Conservation (phyloP, 495 filamentous ascomycete genomes). For the Jackrogersella minutella region DNA sequence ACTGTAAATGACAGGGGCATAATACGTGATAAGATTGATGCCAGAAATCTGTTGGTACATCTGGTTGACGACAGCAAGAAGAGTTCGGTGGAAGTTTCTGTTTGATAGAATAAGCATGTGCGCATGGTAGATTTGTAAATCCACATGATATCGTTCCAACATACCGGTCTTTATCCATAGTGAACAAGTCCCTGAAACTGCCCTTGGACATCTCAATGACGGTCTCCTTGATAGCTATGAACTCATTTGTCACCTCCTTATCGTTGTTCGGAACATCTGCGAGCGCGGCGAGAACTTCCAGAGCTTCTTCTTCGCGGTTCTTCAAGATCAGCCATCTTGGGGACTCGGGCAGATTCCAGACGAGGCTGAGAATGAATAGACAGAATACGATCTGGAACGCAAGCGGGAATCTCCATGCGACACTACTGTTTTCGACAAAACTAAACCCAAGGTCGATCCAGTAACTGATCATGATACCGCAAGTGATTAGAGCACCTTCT, state of each 20-base stretch:
- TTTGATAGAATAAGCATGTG: slow-evolving; percentile 11
- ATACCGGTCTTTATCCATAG: slow-evolving; percentile 68
- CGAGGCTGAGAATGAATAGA: slow-evolving; percentile 64
- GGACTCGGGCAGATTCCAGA: slow-evolving; percentile 74
- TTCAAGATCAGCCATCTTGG: slow-evolving; percentile 79
- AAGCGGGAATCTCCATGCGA: slow-evolving; percentile 79
- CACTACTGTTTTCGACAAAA: slow-evolving; percentile 64
- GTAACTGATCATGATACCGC: slow-evolving; percentile 75
- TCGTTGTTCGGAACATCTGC: slow-evolving; percentile 62
- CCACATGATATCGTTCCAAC: neutral
- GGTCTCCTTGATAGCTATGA: slow-evolving; percentile 77
- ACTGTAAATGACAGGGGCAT: slow-evolving; percentile 71
- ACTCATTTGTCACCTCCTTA: slow-evolving; percentile 66
- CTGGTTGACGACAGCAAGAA: slow-evolving; percentile 78
- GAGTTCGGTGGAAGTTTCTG: slow-evolving; percentile 74
- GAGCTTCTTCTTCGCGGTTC: slow-evolving; percentile 70
- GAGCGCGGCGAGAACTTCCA: slow-evolving; percentile 68
- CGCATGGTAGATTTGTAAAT: neutral
- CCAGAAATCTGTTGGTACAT: slow-evolving; percentile 83
- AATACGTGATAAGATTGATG: slow-evolving; percentile 81
- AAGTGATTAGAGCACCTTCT: slow-evolving; percentile 74
- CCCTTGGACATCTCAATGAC: slow-evolving; percentile 75
- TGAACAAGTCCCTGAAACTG: slow-evolving; percentile 73
- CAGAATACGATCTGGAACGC: slow-evolving; percentile 77
- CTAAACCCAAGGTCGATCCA: slow-evolving; percentile 79